Conservation (phyloP, 2,329 filamentous ascomycete genomes). For the Cladosporium sp. region DNA sequence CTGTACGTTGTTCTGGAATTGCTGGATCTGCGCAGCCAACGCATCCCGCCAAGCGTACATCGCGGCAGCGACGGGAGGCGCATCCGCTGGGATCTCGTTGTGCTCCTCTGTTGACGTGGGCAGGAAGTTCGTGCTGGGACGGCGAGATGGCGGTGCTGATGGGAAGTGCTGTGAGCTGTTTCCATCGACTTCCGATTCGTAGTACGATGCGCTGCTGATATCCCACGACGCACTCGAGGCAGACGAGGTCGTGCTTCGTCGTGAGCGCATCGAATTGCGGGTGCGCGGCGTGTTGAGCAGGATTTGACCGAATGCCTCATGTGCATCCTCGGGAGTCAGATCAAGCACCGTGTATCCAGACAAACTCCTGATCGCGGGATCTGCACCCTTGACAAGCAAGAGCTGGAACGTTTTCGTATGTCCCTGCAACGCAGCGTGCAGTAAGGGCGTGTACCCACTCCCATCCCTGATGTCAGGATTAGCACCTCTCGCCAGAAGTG, state of each 20-base stretch:
- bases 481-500: conserved; percentile 72
- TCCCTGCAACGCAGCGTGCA: conserved; percentile 73
- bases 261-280: conserved; percentile 7
- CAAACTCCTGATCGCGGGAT: conserved; percentile 65
- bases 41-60: conserved; percentile 71
- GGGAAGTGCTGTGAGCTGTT: conserved; percentile 7
- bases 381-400: conserved; percentile 68
- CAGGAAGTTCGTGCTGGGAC: not conserved
- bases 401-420: conserved; percentile 72
- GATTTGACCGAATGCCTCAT: conserved; percentile 7
- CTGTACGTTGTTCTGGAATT: conserved; percentile 68
- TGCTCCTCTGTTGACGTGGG: not conserved
- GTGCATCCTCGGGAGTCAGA: conserved; percentile 44
- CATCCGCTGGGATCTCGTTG: not conserved
- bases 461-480: conserved; percentile 71
- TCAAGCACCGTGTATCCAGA: conserved; percentile 69
- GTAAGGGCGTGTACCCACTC: conserved; percentile 76
- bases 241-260: conserved; percentile 3
- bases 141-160: conserved; percentile 1
- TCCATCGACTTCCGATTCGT: conserved; percentile 15
- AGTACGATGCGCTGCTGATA: conserved; percentile 17
- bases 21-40: conserved; percentile 67
- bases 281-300: conserved; percentile 13
- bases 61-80: conserved; percentile 52
- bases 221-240: conserved; percentile 16